Conservation (phyloP, 2,329 filamentous ascomycete genomes). For the Ophiostoma sp. region DNA sequence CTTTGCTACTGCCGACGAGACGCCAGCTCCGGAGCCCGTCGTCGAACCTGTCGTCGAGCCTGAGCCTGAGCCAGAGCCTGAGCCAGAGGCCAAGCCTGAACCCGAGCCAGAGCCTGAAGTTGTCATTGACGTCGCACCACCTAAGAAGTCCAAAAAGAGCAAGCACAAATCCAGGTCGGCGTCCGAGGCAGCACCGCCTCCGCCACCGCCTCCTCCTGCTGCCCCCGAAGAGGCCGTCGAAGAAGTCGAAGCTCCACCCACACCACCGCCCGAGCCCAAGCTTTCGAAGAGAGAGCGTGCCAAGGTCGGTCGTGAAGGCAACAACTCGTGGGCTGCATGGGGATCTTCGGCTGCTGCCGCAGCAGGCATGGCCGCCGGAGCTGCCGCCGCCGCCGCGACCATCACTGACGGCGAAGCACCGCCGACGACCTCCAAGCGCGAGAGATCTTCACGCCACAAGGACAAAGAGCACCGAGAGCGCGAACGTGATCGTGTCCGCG, state of each 20-base stretch:
- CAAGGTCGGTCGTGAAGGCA: constrained; percentile 65
- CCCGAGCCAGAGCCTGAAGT: constrained; percentile 36
- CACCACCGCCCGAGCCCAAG: constrained; percentile 51
- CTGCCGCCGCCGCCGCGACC: neutral
- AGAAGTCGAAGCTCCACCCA: constrained; percentile 44
- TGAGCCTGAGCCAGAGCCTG: constrained; percentile 13
- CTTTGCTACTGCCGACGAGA: constrained; percentile 23
- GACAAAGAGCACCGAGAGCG: constrained; percentile 8
- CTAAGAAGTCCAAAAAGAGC: constrained; percentile 40
- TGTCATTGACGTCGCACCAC: constrained; percentile 46
- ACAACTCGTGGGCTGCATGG: constrained; percentile 72
- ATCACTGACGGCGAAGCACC: neutral
- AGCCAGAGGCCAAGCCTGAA: constrained; percentile 6
- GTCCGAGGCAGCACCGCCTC: constrained; percentile 34
- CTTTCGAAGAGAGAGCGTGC: constrained; percentile 69
- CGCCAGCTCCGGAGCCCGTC: constrained; percentile 20
- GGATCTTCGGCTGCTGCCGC: constrained; percentile 37
- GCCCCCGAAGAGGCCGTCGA: constrained; percentile 35
- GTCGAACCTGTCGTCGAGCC: constrained; percentile 18
- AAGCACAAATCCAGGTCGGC: constrained; percentile 33
- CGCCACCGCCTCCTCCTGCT: constrained; percentile 38
- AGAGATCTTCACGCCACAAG: constrained; percentile 35
- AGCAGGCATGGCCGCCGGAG: constrained; percentile 18
- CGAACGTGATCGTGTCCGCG: neutral
- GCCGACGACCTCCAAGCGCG: constrained; percentile 23